Evolutionary conservation across 2,329 filamentous ascomycete species (phyloP).

Genomic region (Nemania diffusa): DNA sequence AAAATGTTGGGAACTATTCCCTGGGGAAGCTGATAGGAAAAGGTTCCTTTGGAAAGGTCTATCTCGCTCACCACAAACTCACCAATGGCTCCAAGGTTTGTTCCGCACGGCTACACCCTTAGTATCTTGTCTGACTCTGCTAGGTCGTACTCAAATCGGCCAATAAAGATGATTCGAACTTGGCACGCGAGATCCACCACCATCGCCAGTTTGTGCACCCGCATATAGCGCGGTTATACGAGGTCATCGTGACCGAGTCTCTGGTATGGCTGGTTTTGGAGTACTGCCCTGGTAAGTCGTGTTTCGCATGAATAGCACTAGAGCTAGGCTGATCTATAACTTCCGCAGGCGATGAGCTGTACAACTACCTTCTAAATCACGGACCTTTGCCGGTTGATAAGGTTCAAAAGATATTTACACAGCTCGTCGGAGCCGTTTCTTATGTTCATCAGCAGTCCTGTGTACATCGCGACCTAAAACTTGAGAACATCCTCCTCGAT

Average conservation of each 20-base stretch:
- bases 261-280: constrained; percentile 97
- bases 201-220: constrained; percentile 98
- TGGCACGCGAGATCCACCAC: constrained; percentile 97
- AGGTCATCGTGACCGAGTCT: constrained; percentile 95
- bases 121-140: constrained; percentile 34
- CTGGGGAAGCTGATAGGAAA: constrained; percentile 94
- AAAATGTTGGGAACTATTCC: constrained; percentile 93
- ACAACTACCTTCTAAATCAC: constrained; percentile 91
- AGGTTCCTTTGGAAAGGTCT: constrained; percentile 98
- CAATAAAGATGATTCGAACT: constrained; percentile 93
- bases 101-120: constrained; percentile 28
- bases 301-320: neutral
- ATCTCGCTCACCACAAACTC: constrained; percentile 94
- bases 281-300: constrained; percentile 83
- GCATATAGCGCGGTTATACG: constrained; percentile 95
- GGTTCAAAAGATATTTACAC: constrained; percentile 94
- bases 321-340: constrained; percentile 44
- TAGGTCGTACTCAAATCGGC: constrained; percentile 98
- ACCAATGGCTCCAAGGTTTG: constrained; percentile 96
- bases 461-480: constrained; percentile 94
- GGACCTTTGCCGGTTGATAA: constrained; percentile 85
- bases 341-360: constrained; percentile 85
- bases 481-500: constrained; percentile 96
- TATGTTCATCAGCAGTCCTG: constrained; percentile 97
- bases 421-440: constrained; percentile 91